A percentile compares a stretch with the other conserved stretches of the same genome.
Evolutionary conservation across 257 asterid species (phyloP).

Genomic region (Ilex asprella): DNA sequence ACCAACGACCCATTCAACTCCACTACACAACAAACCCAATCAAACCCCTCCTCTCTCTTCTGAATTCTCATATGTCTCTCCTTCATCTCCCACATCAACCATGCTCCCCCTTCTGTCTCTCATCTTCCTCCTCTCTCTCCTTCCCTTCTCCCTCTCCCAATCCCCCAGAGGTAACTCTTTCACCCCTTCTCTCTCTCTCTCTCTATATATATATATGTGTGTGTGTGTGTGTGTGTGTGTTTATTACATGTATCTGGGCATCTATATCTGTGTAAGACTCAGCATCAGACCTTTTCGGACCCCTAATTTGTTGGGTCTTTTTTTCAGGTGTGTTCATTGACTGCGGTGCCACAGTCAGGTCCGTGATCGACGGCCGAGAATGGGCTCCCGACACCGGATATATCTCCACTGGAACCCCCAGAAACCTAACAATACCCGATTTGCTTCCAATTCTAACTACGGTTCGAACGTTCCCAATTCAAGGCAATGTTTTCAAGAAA

Average conservation of each 20-base stretch:
- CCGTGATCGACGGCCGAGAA: constrained; percentile 37
- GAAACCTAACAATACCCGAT: constrained; percentile 24
- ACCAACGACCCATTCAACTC: constrained; percentile 28
- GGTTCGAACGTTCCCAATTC: constrained; percentile 62
- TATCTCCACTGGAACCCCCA: constrained; percentile 48
- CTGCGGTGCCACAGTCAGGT: constrained; percentile 51
- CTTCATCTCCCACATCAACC: constrained; percentile 16
- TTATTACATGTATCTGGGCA: no score
- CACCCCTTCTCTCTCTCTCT: background rate
- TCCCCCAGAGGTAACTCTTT: constrained; percentile 42
- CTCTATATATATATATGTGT: background rate
- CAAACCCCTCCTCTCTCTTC: constrained; percentile 6
- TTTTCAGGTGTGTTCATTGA: constrained; percentile 54
- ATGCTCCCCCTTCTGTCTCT: constrained; percentile 20
- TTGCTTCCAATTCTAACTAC: constrained; percentile 41
- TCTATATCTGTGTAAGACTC: no score
- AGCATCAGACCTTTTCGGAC: no score
- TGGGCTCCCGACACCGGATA: constrained; percentile 60
- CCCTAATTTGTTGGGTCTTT: background rate
- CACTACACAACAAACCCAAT: constrained; percentile 2
- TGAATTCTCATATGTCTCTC: constrained; percentile 15
- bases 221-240: no score
- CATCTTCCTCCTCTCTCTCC: constrained; percentile 22
- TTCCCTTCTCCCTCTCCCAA: constrained; percentile 35
- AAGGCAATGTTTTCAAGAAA: constrained; percentile 50